These are phyloP conservation scores for Xylariaceae sp. DNA, from an alignment of 2,329 filamentous ascomycete species.

Conservation along the genomic window DNA sequence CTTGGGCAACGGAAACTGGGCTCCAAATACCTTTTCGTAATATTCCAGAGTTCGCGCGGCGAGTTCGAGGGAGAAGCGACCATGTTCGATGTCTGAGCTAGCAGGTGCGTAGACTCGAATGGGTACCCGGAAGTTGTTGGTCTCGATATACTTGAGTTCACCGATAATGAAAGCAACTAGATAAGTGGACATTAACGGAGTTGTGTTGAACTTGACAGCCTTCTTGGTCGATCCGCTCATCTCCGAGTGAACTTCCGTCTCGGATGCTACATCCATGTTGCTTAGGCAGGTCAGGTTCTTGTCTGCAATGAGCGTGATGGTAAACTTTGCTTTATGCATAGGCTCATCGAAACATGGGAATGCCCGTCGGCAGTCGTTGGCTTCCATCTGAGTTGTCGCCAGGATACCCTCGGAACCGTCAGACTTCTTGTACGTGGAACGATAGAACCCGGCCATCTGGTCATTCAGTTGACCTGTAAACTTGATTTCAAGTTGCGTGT, in stretches of 20 bases:
- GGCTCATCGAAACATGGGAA: conserved; percentile 98
- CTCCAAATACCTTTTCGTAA: conserved; percentile 94
- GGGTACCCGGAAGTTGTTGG: conserved; percentile 85
- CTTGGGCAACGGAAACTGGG: conserved; percentile 84
- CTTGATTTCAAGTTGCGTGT: conserved; percentile 75
- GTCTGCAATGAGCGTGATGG: conserved; percentile 87
- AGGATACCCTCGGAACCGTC: conserved; percentile 81
- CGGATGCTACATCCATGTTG: conserved; percentile 92
- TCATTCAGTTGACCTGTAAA: conserved; percentile 82
- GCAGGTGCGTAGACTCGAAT: conserved; percentile 93
- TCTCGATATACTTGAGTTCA: conserved; percentile 92
- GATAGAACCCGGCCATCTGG: conserved; percentile 97
- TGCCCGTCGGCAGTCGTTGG: conserved; percentile 87
- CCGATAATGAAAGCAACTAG: conserved; percentile 92
- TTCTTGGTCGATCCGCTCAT: conserved; percentile 70
- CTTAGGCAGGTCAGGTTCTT: conserved; percentile 89
- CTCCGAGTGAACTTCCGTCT: conserved; percentile 71
- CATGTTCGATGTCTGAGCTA: conserved; percentile 87
- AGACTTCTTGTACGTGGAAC: conserved; percentile 85
- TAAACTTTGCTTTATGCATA: conserved; percentile 89
- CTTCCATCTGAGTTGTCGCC: conserved; percentile 94
- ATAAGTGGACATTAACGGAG: conserved; percentile 94
- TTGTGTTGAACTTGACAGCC: conserved; percentile 88
- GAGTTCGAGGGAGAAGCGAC: conserved; percentile 85
- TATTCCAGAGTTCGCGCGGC: conserved; percentile 88